Evolutionary conservation across 129 eudicot species (phyloP).

Genomic region (Solidago caesia): DNA sequence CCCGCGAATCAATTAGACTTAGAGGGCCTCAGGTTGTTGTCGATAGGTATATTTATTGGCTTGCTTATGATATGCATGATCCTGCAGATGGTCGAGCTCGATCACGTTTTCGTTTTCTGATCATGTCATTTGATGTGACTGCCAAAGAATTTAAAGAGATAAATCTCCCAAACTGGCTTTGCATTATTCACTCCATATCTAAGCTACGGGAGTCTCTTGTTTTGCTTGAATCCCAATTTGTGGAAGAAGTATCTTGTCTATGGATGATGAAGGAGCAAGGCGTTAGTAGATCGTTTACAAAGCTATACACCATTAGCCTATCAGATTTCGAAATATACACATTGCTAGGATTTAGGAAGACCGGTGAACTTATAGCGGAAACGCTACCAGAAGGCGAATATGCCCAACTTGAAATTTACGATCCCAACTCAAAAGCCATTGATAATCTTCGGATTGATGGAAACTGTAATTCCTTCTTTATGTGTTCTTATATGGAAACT

Average conservation of each 20-base stretch:
- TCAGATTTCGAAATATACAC: neutral
- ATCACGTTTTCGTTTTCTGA: constrained; percentile 7
- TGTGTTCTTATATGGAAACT: neutral
- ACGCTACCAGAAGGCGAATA: too few relatives aligned
- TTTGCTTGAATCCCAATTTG: too few relatives aligned
- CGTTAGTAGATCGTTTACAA: neutral
- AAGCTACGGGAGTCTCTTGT: too few relatives aligned
- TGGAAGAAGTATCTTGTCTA: too few relatives aligned
- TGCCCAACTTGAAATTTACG: too few relatives aligned
- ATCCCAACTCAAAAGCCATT: neutral
- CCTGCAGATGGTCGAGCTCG: neutral
- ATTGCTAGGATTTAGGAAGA: constrained; percentile 32
- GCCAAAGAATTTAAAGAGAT: too few relatives aligned
- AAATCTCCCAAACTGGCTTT: too few relatives aligned
- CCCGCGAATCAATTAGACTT: constrained; percentile 11
- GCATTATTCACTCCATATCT: too few relatives aligned
- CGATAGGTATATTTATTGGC: constrained; percentile 31
- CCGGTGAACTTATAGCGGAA: constrained; percentile 21
- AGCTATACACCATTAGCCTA: constrained; percentile 6
- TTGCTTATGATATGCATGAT: neutral
- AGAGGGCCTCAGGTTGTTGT: constrained; percentile 31
- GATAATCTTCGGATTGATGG: neutral
- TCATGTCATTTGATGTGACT: constrained; percentile 28
- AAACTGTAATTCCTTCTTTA: too few relatives aligned
- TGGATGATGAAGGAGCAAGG: constrained; percentile 16